Evolutionary conservation across 2,329 filamentous ascomycete species (phyloP).

Genomic region (Fusarium tjaetaba): DNA sequence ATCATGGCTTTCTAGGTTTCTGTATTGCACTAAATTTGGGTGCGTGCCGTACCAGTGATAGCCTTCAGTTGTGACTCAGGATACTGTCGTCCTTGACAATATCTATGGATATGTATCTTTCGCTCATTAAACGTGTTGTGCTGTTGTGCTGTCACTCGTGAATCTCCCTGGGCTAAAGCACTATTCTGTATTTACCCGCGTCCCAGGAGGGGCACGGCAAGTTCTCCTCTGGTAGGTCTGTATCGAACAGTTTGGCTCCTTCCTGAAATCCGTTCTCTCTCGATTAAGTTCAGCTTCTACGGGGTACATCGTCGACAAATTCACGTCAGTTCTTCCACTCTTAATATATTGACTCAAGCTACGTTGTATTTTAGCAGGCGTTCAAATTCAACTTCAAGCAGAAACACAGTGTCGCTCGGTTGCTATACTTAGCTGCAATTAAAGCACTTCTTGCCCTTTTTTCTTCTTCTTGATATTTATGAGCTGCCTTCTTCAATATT

Average conservation of each 20-base stretch:
- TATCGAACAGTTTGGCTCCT: not conserved
- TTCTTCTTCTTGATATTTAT: not conserved
- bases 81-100: not conserved
- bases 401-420: not conserved
- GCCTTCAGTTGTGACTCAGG: not conserved
- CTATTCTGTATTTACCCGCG: not conserved
- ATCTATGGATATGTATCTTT: not conserved
- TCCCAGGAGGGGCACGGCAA: not conserved
- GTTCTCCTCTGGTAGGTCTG: not conserved
- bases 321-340: not conserved
- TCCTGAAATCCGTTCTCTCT: not conserved
- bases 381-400: not conserved
- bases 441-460: not conserved
- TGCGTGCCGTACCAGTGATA: not conserved
- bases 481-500: not conserved
- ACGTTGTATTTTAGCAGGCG: not conserved
- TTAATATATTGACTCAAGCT: not conserved
- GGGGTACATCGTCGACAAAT: not conserved
- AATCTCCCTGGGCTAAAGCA: not conserved
- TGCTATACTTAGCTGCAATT: not conserved
- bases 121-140: not conserved
- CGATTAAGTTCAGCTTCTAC: not conserved
- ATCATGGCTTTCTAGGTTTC: not conserved
- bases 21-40: not conserved
- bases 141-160: not conserved